Evolutionary conservation across 257 asterid species (phyloP), one percentile per base, ranked within the genome.

Genomic region (Plantago elongata): DNA sequence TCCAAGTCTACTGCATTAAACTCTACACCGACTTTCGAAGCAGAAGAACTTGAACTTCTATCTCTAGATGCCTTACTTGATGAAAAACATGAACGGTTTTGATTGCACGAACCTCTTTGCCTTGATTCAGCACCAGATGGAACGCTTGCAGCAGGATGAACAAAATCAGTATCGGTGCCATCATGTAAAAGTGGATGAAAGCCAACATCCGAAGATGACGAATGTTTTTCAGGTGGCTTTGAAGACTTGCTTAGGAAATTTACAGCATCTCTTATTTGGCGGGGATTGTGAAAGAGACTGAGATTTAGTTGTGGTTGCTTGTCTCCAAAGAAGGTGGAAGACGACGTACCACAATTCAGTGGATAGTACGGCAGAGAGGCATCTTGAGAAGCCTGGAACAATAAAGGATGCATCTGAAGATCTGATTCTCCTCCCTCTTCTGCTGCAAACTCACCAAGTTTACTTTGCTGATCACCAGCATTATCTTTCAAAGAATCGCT

Each of bases 341-440:
- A 57, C 81, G 68, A 63, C 54, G 82, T 58, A 62, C 67, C 57
- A 60, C 69, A 47, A 66, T 70, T 70, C 62, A 55, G 55, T 14
- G 79, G 86, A 73, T 75, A 74, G 73, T 78, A 79, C 18, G 82
- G 86, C 71, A 77, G 66, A 27, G 63, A 83, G 50, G 85, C 84
- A 59, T 78, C 85, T 71, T 80, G 83, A 62, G 95, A 79, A 47
- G 84, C 56, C 78, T 84, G 89, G 77, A 89, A 92, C 68, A 93
- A 81, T 27, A 89, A 81, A 72, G 99, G 99, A 82, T 93, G 99
- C 96, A 93, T 87, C 76, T 82, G 90, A 71, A 84, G 86, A 76
- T 81, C 95, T 22, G 85, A 65, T 14, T 77, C 80, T n/a, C 73
- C 83, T 61, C 75, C 76, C 69, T 80, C 82, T 57, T 71, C 88